Conservation (phyloP, 2,329 filamentous ascomycete genomes). For the Endocalyx cinctus region DNA sequence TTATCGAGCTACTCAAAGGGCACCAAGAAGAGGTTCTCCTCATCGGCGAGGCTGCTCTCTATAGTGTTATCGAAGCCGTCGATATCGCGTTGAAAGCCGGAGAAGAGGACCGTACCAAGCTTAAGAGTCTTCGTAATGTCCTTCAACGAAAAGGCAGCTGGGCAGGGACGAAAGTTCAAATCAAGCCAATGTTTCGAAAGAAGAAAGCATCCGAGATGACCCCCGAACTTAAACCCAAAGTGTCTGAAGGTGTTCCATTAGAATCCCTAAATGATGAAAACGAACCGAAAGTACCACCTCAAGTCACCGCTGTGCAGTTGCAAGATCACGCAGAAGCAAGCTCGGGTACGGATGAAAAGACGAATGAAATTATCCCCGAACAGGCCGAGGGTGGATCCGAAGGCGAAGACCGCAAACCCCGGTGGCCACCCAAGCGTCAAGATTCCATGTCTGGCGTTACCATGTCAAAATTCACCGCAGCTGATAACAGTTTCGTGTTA, state of each 20-base stretch:
- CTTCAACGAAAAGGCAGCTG: conserved; percentile 88
- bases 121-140: conserved; percentile 80
- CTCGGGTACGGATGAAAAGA: neutral
- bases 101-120: conserved; percentile 79
- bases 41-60: conserved; percentile 83
- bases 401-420: conserved; percentile 23
- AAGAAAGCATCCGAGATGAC: conserved; percentile 61
- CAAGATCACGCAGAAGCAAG: conserved; percentile 9
- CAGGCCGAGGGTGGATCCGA: conserved; percentile 13
- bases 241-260: conserved; percentile 31
- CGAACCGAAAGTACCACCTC: conserved; percentile 17
- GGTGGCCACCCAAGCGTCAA: conserved; percentile 57
- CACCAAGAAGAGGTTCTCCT: conserved; percentile 95
- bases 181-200: conserved; percentile 98
- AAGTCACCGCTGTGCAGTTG: conserved; percentile 6
- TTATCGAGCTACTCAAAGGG: conserved; percentile 89
- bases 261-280: conserved; percentile 21
- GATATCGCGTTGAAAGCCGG: conserved; percentile 72
- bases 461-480: conserved; percentile 88
- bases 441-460: conserved; percentile 88
- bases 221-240: conserved; percentile 19
- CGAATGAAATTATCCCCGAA: conserved; percentile 4
- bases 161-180: conserved; percentile 96
- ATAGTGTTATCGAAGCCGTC: conserved; percentile 85
- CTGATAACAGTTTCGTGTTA: conserved; percentile 85